Conservation (phyloP, 495 filamentous ascomycete genomes). For the Ramalina peruviana region DNA sequence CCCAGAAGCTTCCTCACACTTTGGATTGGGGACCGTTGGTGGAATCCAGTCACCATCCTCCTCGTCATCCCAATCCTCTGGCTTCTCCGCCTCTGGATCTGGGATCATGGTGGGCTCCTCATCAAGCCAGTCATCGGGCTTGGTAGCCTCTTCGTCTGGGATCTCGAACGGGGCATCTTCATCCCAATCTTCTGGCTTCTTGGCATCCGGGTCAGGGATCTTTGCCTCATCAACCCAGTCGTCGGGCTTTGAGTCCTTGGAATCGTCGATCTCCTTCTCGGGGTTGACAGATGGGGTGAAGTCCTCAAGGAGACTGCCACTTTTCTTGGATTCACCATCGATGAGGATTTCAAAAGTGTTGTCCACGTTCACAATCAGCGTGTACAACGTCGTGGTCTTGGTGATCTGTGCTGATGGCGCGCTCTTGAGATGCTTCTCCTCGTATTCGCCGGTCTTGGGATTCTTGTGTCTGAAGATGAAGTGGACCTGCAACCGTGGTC, state of each 20-base stretch:
- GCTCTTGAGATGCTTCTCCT: slow-evolving; percentile 94
- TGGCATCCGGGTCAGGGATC: slow-evolving; percentile 85
- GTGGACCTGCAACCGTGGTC: slow-evolving; percentile 52
- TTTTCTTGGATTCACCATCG: slow-evolving; percentile 72
- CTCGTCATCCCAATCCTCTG: slow-evolving; percentile 99
- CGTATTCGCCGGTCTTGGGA: slow-evolving; percentile 98
- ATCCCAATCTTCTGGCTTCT: slow-evolving; percentile 97
- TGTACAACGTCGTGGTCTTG: slow-evolving; percentile 90
- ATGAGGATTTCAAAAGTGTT: slow-evolving; percentile 87
- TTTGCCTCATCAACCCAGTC: slow-evolving; percentile 89
- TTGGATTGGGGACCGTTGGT: slow-evolving; percentile 88
- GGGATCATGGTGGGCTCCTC: slow-evolving; percentile 74
- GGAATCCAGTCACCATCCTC: slow-evolving; percentile 98
- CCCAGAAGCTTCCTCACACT: slow-evolving; percentile 85
- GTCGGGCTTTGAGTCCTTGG: slow-evolving; percentile 86
- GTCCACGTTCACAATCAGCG: slow-evolving; percentile 87
- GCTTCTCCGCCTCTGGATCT: slow-evolving; percentile 96
- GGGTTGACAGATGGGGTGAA: slow-evolving; percentile 92
- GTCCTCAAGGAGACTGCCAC: slow-evolving; percentile 86
- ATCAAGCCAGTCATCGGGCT: slow-evolving; percentile 93
- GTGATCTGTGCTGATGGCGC: slow-evolving; percentile 73
- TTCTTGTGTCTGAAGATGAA: slow-evolving; percentile 99
- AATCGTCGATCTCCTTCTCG: slow-evolving; percentile 88
- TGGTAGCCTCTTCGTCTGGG: slow-evolving; percentile 79
- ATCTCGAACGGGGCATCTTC: slow-evolving; percentile 96